These are phyloP conservation scores for Sedum album DNA, from an alignment of 164 flowering plant genomes.

Conservation along the genomic window DNA sequence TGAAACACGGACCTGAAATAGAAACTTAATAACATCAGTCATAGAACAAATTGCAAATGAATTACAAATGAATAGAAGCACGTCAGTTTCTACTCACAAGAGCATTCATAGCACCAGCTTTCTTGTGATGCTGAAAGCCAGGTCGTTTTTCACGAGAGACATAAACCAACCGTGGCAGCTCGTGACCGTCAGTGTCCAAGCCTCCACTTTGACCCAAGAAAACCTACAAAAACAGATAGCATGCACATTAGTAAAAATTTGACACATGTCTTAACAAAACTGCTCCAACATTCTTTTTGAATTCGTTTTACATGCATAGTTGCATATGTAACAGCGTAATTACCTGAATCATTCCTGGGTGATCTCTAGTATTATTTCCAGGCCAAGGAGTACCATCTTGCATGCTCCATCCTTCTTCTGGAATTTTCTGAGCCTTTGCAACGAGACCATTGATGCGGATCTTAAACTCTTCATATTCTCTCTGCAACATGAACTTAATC, in stretches of 20 bases:
- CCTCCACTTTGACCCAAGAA: no score
- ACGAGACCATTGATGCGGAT: slow-evolving; percentile 75
- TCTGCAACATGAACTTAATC: slow-evolving; percentile 7
- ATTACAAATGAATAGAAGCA: background rate
- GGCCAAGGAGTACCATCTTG: no score
- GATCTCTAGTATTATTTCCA: slow-evolving; percentile 84
- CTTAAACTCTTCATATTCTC: no score
- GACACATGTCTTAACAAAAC: background rate
- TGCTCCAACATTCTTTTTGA: background rate
- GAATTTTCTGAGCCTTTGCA: no score
- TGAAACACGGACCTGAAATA: slow-evolving; percentile 78
- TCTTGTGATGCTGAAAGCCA: no score
- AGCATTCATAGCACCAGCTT: slow-evolving; percentile 98
- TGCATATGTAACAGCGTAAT: background rate
- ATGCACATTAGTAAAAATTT: slow-evolving; percentile 21
- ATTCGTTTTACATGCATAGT: background rate
- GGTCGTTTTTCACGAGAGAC: no score
- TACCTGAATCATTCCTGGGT: slow-evolving; percentile 97
- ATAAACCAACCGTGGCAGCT: slow-evolving; percentile 77
- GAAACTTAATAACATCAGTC: background rate
- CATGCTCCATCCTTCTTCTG: no score
- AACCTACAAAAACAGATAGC: slow-evolving; percentile 85
- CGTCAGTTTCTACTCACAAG: slow-evolving; percentile 42
- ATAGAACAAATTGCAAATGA: background rate
- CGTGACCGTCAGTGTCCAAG: slow-evolving; percentile 81